Evolutionary conservation across 306 rosid species (phyloP), one percentile per base, ranked within the genome.

Genomic region (Malus sylvestris): DNA sequence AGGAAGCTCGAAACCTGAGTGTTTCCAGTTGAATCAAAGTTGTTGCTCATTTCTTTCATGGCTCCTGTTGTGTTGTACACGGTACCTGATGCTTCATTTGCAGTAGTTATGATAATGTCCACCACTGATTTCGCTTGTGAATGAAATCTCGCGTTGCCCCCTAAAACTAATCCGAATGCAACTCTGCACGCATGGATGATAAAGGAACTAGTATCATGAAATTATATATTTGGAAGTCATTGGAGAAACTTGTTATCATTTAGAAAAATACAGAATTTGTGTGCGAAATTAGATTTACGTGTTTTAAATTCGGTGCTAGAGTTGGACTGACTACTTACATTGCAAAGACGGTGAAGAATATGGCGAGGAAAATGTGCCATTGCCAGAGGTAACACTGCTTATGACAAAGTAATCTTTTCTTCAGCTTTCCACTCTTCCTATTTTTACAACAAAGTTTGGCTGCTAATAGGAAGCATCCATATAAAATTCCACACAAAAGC

Each of bases 401-500:
- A 68, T 71, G 52, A 81, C 78, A 76, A 42, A 23, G 42, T 61
- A 75, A 30, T 25, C 40, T 72, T 42, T 77, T 80, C 78, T 66
- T 82, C 10, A 1, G 62, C 74, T 77, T 74, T 68, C 63, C 76
- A 67, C 68, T 83, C 74, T 27, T 75, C 77, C 74, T 76, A 13
- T 67, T 62, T 81, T 73, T 81, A 81, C 81, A 70, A 71, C 86
- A 84, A 16, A 75, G 46, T 4, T 6, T 70, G 68, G 49, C 81
- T 84, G 73, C 75, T 30, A 74, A 18, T 32, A 70, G 70, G 63
- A 82, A 59, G 8, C 78, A 66, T 67, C 90, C 92, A 82, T 77
- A 91, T 19, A 76, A 18, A n/a, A 88, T 71, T 73, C 96, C 98
- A 86, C 88, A 86, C 42, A 90, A 20, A 83, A 90, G 81, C 87